phyloP scores from a whole-genome alignment of 129 eudicot genomes.

The Ambrosia trifida region DNA sequence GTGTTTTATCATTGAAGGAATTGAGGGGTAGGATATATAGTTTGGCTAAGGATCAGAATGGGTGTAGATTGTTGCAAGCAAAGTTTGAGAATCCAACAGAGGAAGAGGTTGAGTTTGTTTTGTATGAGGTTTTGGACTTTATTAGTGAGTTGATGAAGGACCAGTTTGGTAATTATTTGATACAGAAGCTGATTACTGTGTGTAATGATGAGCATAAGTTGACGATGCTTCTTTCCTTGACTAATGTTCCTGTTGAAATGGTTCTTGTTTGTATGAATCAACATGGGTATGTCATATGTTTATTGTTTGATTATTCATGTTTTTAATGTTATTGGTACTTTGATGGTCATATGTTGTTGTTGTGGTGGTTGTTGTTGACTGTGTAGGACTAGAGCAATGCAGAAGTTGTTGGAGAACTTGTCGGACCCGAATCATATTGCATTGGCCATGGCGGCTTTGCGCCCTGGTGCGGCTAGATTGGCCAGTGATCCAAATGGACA shows the following conservation, averaged over 20 bases:
- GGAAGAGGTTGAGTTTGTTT: conserved; percentile 51
- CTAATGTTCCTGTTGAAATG: conserved; percentile 41
- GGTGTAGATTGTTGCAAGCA: conserved; percentile 41
- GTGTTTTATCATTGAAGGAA: conserved; percentile 31
- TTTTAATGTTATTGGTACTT: conserved; percentile 8
- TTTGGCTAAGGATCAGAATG: conserved; percentile 55
- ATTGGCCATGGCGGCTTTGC: conserved; percentile 45
- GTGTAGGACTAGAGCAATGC: conserved; percentile 60
- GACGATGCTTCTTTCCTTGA: conserved; percentile 48
- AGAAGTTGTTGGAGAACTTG: conserved; percentile 57
- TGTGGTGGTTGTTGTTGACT: conserved; percentile 2
- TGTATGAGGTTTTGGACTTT: conserved; percentile 47
- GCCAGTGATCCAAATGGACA: conserved; percentile 60
- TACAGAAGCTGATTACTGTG: conserved; percentile 54
- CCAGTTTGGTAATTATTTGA: conserved; percentile 54
- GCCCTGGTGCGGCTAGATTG: conserved; percentile 54
- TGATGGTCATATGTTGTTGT: not conserved
- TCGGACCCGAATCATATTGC: conserved; percentile 44
- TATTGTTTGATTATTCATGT: not conserved
- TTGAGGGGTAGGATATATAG: conserved; percentile 46
- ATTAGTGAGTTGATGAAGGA: conserved; percentile 54
- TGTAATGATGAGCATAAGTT: conserved; percentile 73
- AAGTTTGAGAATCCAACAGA: conserved; percentile 44
- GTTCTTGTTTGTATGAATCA: conserved; percentile 46
- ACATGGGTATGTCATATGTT: conserved; percentile 64